Conservation (phyloP, 768 basidiomycete species). For the Arthromyces matolae region DNA sequence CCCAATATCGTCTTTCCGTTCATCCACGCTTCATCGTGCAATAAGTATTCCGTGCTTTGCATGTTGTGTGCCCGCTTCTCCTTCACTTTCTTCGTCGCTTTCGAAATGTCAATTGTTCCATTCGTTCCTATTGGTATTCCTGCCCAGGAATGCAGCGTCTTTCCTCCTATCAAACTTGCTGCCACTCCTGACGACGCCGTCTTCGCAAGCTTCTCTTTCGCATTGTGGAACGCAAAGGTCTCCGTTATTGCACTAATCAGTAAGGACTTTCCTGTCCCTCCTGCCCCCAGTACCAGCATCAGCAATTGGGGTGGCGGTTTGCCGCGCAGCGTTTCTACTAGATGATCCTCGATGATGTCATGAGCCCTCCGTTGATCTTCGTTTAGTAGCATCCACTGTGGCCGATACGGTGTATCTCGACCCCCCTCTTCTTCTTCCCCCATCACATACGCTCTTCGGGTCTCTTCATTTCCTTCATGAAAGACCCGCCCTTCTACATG, state of each 20-base stretch:
- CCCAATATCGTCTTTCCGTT: conserved; percentile 22
- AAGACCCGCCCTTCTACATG: too few relatives aligned
- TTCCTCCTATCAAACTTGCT: conserved; percentile 34
- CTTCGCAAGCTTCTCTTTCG: conserved; percentile 24
- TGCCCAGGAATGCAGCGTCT: conserved; percentile 31
- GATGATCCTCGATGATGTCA: conserved; percentile 31
- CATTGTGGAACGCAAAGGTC: conserved; percentile 21
- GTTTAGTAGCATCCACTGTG: too few relatives aligned
- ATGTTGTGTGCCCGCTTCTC: conserved; percentile 16
- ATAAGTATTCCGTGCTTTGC: conserved; percentile 22
- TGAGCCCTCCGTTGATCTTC: conserved; percentile 34
- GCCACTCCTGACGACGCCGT: conserved; percentile 39
- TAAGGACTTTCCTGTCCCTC: conserved; percentile 42
- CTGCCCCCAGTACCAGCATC: conserved; percentile 39
- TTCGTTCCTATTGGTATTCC: conserved; percentile 15
- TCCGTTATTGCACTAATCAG: conserved; percentile 36
- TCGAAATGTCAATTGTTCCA: background rate
- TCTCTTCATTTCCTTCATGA: background rate
- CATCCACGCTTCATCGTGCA: conserved; percentile 44
- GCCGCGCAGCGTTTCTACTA: conserved; percentile 19
- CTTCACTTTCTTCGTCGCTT: background rate
- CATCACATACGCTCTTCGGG: background rate
- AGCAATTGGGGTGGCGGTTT: conserved; percentile 23
- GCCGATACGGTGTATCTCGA: background rate
- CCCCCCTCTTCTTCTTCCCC: background rate